Evolutionary conservation across 108 stramenopile species (phyloP).

Genomic region (Thalassiosira profunda): DNA sequence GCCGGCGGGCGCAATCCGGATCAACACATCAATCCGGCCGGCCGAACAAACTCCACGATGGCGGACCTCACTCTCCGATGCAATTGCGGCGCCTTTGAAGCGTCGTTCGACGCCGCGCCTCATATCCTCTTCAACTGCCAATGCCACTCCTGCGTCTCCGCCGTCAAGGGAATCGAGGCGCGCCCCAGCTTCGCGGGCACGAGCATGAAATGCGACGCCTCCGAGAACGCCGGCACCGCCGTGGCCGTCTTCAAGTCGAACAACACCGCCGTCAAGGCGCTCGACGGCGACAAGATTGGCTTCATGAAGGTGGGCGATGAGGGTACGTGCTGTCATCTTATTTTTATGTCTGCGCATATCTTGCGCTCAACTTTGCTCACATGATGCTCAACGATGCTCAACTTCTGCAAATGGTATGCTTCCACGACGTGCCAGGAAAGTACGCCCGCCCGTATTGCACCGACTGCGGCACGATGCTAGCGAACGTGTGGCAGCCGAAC

Average conservation of each 20-base stretch:
- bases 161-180: slow-evolving; percentile 18
- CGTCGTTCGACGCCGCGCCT: slow-evolving; percentile 25
- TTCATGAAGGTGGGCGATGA: slow-evolving; percentile 30
- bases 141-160: slow-evolving; percentile 43
- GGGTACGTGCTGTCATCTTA: too few relatives aligned
- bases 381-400: too few relatives aligned
- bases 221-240: slow-evolving; percentile 15
- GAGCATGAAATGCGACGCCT: slow-evolving; percentile 14
- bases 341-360: too few relatives aligned
- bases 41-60: too few relatives aligned
- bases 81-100: slow-evolving; percentile 46
- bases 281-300: slow-evolving; percentile 20
- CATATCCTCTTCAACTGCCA: slow-evolving; percentile 35
- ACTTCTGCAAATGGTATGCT: too few relatives aligned
- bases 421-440: too few relatives aligned
- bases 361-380: too few relatives aligned
- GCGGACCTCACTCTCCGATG: slow-evolving; percentile 25
- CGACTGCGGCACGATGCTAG: slow-evolving; percentile 26
- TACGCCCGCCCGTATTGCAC: slow-evolving; percentile 25
- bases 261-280: slow-evolving; percentile 25
- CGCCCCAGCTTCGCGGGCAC: slow-evolving; percentile 21
- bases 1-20: too few relatives aligned
- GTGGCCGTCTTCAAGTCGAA: slow-evolving; percentile 29
- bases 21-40: too few relatives aligned
- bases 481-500: slow-evolving; percentile 17